Base-by-base conservation (phyloP, 2,329 filamentous ascomycete genomes). In the Byssoonygena ceratinophila region DNA sequence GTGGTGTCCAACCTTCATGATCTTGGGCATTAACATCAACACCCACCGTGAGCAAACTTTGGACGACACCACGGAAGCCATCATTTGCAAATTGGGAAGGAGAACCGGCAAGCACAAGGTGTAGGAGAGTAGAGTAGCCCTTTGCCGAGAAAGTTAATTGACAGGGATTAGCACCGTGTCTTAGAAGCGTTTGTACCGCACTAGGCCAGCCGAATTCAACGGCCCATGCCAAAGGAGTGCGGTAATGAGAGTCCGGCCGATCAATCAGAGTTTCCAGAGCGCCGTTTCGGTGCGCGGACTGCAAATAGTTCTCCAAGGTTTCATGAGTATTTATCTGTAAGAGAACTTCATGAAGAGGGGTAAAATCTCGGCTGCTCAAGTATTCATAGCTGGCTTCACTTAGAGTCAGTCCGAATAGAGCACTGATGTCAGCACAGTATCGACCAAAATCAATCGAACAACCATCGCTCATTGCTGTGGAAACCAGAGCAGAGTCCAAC, bases 11-110 rank as follows among this genome's bases (percentile, higher is more conserved):
- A 18, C 44, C 36, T 52, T 52, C 39, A 25, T 52, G 41, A 18
- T 48, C 47, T 44, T 36, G 32, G 5, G 37, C 44, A 40, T 55
- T 51, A 18, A 54, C 25, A n/a, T 51, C 47, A 32, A 40, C 52
- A 2, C 52, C 52, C 23, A 6, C 4, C 7, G 18, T 29, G 29
- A 41, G 39, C 39, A 41, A 41, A 18, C 27, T n/a, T 25, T 43
- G 23, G 34, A 53, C 44, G 29, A 52, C 50, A 46, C 16, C 40
- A 25, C 11, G 12, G 22, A 46, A 39, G 29, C 40, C 25, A 16
- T 23, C 2, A 25, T 52, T 39, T 6, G 32, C 23, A 46, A 25
- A 27, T 25, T 36, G 40, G n/a, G 41, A 46, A 25, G 9, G 14
- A 36, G 50, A 20, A 4, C 40, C 31, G 41, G 40, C 41, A 46